Conservation (phyloP, 106 monocot species). For the Dendrobium nobile region DNA sequence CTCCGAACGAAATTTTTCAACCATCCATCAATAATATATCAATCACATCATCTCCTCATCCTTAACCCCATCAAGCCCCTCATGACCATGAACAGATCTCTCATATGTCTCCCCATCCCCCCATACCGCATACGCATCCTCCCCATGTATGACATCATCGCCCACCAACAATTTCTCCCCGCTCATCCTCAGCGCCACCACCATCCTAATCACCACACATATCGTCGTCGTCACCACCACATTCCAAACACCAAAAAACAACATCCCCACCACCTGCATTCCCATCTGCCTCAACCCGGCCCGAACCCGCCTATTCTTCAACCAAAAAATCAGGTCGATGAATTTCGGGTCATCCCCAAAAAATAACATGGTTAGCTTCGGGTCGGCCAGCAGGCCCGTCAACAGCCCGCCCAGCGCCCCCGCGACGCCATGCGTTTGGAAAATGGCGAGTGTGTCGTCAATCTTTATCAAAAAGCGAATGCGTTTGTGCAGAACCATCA, state of each 20-base stretch:
- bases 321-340: not conserved
- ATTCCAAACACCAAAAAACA: constrained; percentile 1
- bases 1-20: too few relatives aligned
- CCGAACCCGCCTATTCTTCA: not conserved
- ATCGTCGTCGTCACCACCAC: constrained; percentile 5
- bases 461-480: constrained; percentile 3
- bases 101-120: constrained; percentile 12
- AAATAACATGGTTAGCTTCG: constrained; percentile 6
- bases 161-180: constrained; percentile 7
- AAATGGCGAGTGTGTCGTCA: constrained; percentile 17
- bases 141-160: constrained; percentile 19
- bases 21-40: too few relatives aligned
- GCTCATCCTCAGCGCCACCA: constrained; percentile 2
- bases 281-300: constrained; percentile 14
- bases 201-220: constrained; percentile 4
- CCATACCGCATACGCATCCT: constrained; percentile 19
- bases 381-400: constrained; percentile 9
- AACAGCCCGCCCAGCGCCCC: constrained; percentile 11
- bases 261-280: constrained; percentile 8
- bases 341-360: constrained; percentile 18
- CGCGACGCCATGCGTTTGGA: constrained; percentile 14
- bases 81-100: constrained; percentile 7
- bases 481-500: constrained; percentile 22
- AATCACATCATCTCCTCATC: not conserved
- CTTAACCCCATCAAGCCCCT: not conserved